These are phyloP conservation scores for Phytophthora podocarpi DNA, from an alignment of 352 stramenopile genomes.

Conservation along the genomic window DNA sequence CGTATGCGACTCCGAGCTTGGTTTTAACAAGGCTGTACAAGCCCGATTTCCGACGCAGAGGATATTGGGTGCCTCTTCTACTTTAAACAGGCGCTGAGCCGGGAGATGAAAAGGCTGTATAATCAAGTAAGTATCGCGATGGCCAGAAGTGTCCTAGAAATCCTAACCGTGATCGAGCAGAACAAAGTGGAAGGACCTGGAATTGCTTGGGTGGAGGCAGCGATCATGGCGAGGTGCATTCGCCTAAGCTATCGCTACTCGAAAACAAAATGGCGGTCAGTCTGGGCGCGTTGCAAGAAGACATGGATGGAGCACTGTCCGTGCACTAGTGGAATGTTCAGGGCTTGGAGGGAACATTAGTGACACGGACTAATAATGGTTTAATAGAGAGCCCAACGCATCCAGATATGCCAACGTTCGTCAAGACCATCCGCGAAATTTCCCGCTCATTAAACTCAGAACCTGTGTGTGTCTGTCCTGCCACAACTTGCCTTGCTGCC, in stretches of 20 bases:
- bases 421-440: no score
- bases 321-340: neutral
- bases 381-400: neutral
- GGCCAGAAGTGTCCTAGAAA: neutral
- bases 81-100: neutral
- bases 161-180: neutral
- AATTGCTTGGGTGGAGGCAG: neutral
- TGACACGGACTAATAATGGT: neutral
- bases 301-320: neutral
- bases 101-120: neutral
- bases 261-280: neutral
- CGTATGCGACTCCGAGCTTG: neutral
- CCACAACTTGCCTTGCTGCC: no score
- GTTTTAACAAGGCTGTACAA: neutral
- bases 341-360: neutral
- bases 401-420: no score
- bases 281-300: neutral
- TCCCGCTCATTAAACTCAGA: no score
- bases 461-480: no score
- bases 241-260: neutral
- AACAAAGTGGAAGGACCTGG: no score
- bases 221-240: neutral
- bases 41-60: no score
- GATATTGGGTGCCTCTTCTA: neutral
- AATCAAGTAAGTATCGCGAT: neutral